A percentile compares a stretch with the other conserved stretches of the same genome.
Conservation (phyloP, 441 rosid species). For the Isatis lusitanica region DNA sequence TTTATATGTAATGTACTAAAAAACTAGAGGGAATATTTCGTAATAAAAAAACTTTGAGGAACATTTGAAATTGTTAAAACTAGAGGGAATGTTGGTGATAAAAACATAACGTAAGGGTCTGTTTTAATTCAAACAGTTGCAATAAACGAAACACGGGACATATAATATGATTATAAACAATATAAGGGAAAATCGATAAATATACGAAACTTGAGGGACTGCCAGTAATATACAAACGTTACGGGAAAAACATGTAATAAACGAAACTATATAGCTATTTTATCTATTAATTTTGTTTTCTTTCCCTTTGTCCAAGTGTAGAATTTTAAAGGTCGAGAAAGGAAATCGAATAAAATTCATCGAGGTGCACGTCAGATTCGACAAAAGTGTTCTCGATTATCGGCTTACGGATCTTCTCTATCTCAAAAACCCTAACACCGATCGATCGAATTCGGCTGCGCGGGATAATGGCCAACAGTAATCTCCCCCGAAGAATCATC, state of each 20-base stretch:
- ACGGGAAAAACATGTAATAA: background rate
- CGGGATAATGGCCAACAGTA: conserved; percentile 79
- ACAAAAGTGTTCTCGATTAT: conserved; percentile 13
- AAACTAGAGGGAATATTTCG: background rate
- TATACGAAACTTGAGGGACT: background rate
- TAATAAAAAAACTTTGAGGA: background rate
- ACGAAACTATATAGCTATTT: background rate
- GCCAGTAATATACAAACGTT: conserved; percentile 1
- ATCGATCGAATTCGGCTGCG: conserved; percentile 30
- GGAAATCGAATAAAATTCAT: conserved; percentile 21
- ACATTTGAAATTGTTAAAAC: background rate
- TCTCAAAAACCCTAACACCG: conserved; percentile 42
- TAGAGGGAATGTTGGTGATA: background rate
- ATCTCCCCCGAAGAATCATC: conserved; percentile 90
- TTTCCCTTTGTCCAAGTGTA: background rate
- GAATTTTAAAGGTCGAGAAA: conserved; percentile 15
- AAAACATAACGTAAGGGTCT: background rate
- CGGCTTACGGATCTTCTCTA: conserved; percentile 7
- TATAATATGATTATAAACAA: too few relatives aligned
- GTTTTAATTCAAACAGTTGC: background rate
- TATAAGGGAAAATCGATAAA: background rate
- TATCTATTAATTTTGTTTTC: background rate
- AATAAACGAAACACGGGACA: background rate
- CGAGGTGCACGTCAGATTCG: conserved; percentile 29
- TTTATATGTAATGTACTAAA: background rate